A percentile compares a stretch with the other conserved stretches of the same genome.
These are phyloP conservation scores for Saccharomycopsis amapae DNA, from an alignment of 805 yeast genomes.

Conservation along the genomic window DNA sequence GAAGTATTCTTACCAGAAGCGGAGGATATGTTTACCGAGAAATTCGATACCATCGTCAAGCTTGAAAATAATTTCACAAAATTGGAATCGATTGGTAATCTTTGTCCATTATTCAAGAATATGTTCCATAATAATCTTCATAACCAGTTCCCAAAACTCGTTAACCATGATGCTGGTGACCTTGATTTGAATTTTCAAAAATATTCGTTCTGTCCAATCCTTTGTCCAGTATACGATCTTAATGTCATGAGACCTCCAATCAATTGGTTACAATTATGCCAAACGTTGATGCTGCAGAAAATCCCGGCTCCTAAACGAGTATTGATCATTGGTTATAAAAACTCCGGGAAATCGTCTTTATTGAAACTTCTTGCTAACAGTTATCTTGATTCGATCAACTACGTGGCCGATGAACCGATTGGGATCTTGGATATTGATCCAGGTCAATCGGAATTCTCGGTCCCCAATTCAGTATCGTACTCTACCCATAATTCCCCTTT, in stretches of 20 bases:
- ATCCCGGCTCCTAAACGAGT: constrained; percentile 23
- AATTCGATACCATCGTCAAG: constrained; percentile 33
- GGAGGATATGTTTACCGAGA: constrained; percentile 25
- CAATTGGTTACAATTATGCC: too few relatives aligned
- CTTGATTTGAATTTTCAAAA: too few relatives aligned
- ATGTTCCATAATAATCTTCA: constrained; percentile 27
- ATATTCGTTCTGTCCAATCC: constrained; percentile 23
- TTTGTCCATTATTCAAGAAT: constrained; percentile 39
- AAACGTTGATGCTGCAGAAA: too few relatives aligned
- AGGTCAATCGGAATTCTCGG: constrained; percentile 47
- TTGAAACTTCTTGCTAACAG: constrained; percentile 36
- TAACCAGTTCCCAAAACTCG: neutral
- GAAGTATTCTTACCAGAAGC: neutral
- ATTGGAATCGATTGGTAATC: constrained; percentile 33
- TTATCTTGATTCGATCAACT: constrained; percentile 23
- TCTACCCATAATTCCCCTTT: constrained; percentile 27
- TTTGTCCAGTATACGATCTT: constrained; percentile 20
- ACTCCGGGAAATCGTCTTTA: constrained; percentile 50
- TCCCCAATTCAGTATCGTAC: constrained; percentile 41
- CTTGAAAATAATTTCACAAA: constrained; percentile 35
- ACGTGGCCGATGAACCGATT: constrained; percentile 23
- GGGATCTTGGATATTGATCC: constrained; percentile 49
- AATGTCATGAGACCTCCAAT: constrained; percentile 7
- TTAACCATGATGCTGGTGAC: too few relatives aligned
- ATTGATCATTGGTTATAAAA: constrained; percentile 45